phyloP scores from a whole-genome alignment of 441 rosid species.

The Populus hybrid region DNA sequence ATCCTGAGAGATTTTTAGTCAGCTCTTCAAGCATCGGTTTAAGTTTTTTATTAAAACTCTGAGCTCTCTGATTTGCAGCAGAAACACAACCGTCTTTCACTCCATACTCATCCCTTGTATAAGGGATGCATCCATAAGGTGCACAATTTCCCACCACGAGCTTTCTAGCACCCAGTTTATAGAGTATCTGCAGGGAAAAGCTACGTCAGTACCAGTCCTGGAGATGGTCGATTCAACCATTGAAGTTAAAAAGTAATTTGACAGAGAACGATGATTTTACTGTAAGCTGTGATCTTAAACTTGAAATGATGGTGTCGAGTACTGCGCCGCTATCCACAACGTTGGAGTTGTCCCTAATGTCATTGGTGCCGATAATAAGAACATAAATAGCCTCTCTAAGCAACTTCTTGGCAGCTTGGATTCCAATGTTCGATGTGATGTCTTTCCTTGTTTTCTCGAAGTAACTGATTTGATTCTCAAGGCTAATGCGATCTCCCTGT shows the following conservation, averaged over 20 bases:
- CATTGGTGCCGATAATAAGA: conserved; percentile 22
- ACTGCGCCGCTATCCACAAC: background rate
- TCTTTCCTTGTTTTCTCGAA: conserved; percentile 24
- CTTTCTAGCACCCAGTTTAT: conserved; percentile 24
- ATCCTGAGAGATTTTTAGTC: conserved; percentile 10
- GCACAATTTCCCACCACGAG: conserved; percentile 22
- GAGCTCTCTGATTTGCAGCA: conserved; percentile 5
- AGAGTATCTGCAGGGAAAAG: conserved; percentile 24
- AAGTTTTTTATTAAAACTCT: conserved; percentile 14
- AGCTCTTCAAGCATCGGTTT: conserved; percentile 17
- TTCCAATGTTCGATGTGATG: conserved; percentile 23
- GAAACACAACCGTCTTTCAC: conserved; percentile 1
- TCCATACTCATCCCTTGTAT: background rate
- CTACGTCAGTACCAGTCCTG: background rate
- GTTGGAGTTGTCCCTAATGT: background rate
- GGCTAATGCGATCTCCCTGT: conserved; percentile 24
- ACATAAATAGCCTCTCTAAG: conserved; percentile 19
- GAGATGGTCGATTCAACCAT: too few species aligned
- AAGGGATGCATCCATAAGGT: conserved; percentile 25
- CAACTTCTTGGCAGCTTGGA: conserved; percentile 12
- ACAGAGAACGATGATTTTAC: conserved; percentile 7
- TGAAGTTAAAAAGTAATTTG: background rate
- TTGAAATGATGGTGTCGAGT: conserved; percentile 14
- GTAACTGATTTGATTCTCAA: conserved; percentile 23
- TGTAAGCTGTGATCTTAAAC: conserved; percentile 22